Percentiles rank a stretch among this genome's conserved stretches.
Evolutionary conservation across 352 stramenopile genomes (phyloP).

Genomic region (Phytophthora lateralis): DNA sequence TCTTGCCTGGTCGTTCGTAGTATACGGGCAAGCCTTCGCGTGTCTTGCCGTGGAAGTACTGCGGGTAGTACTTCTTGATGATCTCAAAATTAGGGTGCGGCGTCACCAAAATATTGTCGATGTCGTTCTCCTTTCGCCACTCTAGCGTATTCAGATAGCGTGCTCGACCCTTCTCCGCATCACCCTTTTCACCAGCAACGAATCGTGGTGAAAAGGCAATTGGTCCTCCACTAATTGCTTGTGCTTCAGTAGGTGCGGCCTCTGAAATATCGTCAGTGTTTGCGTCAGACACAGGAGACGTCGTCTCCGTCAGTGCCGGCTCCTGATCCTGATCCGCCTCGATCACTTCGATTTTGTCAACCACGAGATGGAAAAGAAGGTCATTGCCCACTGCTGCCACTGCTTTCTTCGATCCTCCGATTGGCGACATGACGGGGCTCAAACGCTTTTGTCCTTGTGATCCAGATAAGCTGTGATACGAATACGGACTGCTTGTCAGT

Average conservation of each 20-base stretch:
- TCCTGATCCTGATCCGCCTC: conserved; percentile 63
- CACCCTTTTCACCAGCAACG: conserved; percentile 84
- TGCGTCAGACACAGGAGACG: conserved; percentile 32
- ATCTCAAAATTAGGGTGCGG: conserved; percentile 81
- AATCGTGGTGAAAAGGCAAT: conserved; percentile 82
- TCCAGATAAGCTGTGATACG: conserved; percentile 35
- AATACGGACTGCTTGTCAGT: conserved; percentile 8
- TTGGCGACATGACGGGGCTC: conserved; percentile 21
- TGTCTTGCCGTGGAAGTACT: conserved; percentile 89
- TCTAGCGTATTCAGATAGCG: conserved; percentile 81
- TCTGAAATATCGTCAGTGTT: conserved; percentile 19
- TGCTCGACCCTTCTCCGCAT: conserved; percentile 78
- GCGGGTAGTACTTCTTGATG: conserved; percentile 93
- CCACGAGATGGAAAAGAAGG: conserved; percentile 53
- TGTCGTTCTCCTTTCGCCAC: conserved; percentile 86
- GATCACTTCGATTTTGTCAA: conserved; percentile 71
- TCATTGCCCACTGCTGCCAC: conserved; percentile 33
- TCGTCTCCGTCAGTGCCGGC: conserved; percentile 20
- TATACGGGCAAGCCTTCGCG: conserved; percentile 81
- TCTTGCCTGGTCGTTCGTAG: conserved; percentile 88
- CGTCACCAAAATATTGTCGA: conserved; percentile 88
- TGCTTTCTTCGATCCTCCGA: conserved; percentile 22
- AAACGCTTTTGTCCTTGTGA: conserved; percentile 31
- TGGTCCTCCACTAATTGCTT: conserved; percentile 58
- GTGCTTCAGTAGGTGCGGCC: conserved; percentile 6